Evolutionary conservation across 176 grass and related monocot species (phyloP), one percentile per base, ranked within the genome.

Genomic region (Rhipidocladum racemiflorum): DNA sequence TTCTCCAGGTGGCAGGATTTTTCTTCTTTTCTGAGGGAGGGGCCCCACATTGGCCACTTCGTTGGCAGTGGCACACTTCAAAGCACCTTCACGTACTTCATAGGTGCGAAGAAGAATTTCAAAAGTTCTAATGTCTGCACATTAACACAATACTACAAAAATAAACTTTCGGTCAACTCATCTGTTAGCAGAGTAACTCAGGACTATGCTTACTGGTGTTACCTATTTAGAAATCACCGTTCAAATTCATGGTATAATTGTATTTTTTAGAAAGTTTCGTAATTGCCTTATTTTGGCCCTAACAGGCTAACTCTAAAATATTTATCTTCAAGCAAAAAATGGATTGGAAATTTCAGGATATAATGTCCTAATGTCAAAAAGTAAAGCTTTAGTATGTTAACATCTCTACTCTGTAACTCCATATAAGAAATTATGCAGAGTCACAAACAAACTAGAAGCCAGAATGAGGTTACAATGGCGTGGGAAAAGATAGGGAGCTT

Each of bases 91-190:
- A 56, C 74, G 76, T 79, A 98, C 74, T 74, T 98, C 96, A 36
- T 95, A 98, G 0, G 75, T 85, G 17, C 92, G 88, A 51, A 95
- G 86, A 77, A 95, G 87, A 81, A 98, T 90, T 87, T 98, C 92
- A 70, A 93, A 95, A 69, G 96, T 93, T 82, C 96, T 91, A 80
- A 98, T 93, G 85, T 98, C 92, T 98, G 84, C 81, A 87, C 24
- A 56, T 27, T 8, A 75, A 38, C n/a, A 85, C 16, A 70, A 72
- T 27, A 66, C 13, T 17, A 66, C 0, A 11, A 49, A 65, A 40
- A n/a, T 61, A 24, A 84, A 54, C 27, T 25, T 61, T 42, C 1
- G 0, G 9, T 40, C 51, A 79, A 46, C n/a, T 39, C 29, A n/a
- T 46, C 10, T 48, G 30, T 43, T 54, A 24, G n/a, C 0, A 59